phyloP scores from a whole-genome alignment of 352 stramenopile genomes.

The Pythium folliculosum region DNA sequence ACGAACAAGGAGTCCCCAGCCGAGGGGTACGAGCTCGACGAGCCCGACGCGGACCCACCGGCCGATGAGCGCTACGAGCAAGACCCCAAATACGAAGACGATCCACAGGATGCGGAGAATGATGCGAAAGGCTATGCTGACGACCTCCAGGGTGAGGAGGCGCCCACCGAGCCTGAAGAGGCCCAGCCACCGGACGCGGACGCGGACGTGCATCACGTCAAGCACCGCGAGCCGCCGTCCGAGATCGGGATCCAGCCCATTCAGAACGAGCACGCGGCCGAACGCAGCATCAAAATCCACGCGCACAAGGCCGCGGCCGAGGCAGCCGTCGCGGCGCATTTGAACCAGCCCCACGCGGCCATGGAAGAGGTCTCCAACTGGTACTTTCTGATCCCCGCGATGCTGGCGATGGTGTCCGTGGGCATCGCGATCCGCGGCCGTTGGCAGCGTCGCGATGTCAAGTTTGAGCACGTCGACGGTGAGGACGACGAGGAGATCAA shows the following conservation, averaged over 20 bases:
- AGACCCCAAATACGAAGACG: neutral
- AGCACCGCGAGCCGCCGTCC: neutral
- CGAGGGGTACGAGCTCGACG: too few relatives aligned
- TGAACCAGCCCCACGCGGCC: neutral
- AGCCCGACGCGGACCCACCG: too few relatives aligned
- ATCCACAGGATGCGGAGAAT: neutral
- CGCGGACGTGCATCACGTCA: neutral
- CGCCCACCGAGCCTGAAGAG: neutral
- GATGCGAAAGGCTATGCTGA: neutral
- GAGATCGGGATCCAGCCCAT: neutral
- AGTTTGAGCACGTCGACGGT: slow-evolving; percentile 48
- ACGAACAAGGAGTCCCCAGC: neutral
- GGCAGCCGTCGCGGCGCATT: neutral
- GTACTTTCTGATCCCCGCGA: slow-evolving; percentile 45
- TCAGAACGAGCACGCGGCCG: slow-evolving; percentile 1
- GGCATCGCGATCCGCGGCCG: slow-evolving; percentile 38
- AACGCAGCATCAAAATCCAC: slow-evolving; percentile 7
- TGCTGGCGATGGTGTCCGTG: slow-evolving; percentile 44
- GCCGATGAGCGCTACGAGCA: neutral
- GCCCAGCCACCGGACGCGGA: neutral
- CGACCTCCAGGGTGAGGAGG: neutral
- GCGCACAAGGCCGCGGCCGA: neutral
- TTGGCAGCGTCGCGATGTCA: neutral
- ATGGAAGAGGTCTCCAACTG: slow-evolving; percentile 40
- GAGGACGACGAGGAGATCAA: slow-evolving; percentile 77